These are phyloP conservation scores for Trametes coccinea DNA, from an alignment of 768 basidiomycete genomes.

Conservation along the genomic window DNA sequence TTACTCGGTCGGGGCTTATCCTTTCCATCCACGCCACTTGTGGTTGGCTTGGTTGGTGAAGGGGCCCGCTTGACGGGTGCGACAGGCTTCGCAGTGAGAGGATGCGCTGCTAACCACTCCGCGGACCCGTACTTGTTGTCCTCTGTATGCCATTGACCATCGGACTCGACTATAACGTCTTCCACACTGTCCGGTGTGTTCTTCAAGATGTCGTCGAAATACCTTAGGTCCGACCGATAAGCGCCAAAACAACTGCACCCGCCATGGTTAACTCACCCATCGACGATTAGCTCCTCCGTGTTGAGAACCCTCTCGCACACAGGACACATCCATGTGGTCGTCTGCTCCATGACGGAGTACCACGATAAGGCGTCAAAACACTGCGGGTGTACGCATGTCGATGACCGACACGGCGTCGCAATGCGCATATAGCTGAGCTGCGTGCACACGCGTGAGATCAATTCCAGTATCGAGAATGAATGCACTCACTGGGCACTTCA, in stretches of 20 bases:
- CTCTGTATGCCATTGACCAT: conserved; percentile 94
- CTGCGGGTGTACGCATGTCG: conserved; percentile 84
- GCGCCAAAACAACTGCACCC: neutral
- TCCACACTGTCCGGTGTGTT: conserved; percentile 78
- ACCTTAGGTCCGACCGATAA: conserved; percentile 47
- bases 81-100: conserved; percentile 19
- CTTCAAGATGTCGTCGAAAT: conserved; percentile 83
- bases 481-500: conserved; percentile 87
- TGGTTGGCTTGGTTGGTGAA: conserved; percentile 24
- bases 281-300: conserved; percentile 82
- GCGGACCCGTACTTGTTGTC: conserved; percentile 83
- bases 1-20: conserved; percentile 49
- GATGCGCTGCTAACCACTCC: conserved; percentile 65
- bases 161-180: conserved; percentile 90
- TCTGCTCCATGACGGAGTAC: conserved; percentile 95
- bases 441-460: conserved; percentile 1
- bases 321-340: conserved; percentile 94
- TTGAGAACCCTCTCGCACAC: conserved; percentile 83
- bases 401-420: conserved; percentile 80
- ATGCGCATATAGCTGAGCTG: conserved; percentile 88
- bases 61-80: conserved; percentile 19
- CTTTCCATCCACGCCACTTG: conserved; percentile 35
- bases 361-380: conserved; percentile 96
- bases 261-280: conserved; percentile 61
- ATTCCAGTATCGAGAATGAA: neutral